Percentiles rank a stretch among this genome's conserved stretches.
These are phyloP conservation scores for Knufia fluminis DNA, from an alignment of 2,329 filamentous ascomycete species.

Conservation along the genomic window DNA sequence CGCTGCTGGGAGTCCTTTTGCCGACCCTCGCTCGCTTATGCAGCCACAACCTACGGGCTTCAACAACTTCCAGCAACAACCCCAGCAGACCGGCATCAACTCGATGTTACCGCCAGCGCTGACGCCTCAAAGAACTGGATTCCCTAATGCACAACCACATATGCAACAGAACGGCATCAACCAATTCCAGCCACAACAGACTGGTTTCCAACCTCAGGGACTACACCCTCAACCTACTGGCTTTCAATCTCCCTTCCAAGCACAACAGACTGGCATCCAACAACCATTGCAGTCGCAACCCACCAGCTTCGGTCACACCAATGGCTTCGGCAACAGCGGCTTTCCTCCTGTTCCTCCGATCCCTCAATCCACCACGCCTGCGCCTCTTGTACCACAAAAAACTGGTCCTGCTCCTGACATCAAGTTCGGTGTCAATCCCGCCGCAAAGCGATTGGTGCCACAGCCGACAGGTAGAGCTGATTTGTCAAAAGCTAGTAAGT, in stretches of 20 bases:
- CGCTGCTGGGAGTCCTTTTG: constrained; percentile 40
- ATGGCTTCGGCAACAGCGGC: constrained; percentile 43
- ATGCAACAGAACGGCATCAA: constrained; percentile 32
- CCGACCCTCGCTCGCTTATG: constrained; percentile 43
- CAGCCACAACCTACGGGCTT: constrained; percentile 48
- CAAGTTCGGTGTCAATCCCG: constrained; percentile 69
- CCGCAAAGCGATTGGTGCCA: constrained; percentile 66
- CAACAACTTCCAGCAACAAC: constrained; percentile 34
- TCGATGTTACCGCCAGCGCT: constrained; percentile 46
- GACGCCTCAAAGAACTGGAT: constrained; percentile 41
- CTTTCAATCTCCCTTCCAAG: constrained; percentile 1
- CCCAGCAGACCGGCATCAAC: constrained; percentile 41
- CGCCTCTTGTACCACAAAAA: constrained; percentile 64
- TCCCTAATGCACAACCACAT: constrained; percentile 39
- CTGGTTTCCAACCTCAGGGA: constrained; percentile 31
- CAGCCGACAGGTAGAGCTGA: constrained; percentile 91
- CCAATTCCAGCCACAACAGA: constrained; percentile 9
- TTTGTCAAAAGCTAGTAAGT: constrained; percentile 91
- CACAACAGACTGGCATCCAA: constrained; percentile 16
- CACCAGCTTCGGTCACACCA: constrained; percentile 24
- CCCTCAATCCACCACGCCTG: constrained; percentile 47
- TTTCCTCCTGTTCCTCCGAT: constrained; percentile 47
- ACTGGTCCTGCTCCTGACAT: constrained; percentile 81
- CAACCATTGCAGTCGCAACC: constrained; percentile 20
- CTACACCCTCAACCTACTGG: constrained; percentile 40